These are phyloP conservation scores for Daldinia decipiens DNA, from an alignment of 495 filamentous ascomycete species.

Conservation along the genomic window DNA sequence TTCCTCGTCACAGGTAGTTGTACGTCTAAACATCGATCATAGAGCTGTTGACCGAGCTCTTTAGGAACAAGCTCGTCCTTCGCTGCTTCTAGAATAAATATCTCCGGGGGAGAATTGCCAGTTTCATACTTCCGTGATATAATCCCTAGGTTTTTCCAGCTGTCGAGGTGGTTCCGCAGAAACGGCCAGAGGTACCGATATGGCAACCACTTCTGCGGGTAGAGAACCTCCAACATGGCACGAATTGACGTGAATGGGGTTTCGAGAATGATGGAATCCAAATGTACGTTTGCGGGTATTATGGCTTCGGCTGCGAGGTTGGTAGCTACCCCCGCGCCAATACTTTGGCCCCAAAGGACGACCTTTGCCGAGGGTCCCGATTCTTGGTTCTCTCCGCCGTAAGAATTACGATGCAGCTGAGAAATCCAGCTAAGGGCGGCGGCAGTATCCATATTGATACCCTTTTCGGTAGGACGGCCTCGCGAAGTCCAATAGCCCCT, in stretches of 20 bases:
- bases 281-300: slow-evolving; percentile 41
- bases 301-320: slow-evolving; percentile 54
- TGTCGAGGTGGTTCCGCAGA: slow-evolving; percentile 58
- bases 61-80: slow-evolving; percentile 75
- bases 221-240: slow-evolving; percentile 78
- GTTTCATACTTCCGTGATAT: slow-evolving; percentile 46
- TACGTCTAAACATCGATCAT: slow-evolving; percentile 54
- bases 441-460: slow-evolving; percentile 71
- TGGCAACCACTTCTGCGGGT: slow-evolving; percentile 85
- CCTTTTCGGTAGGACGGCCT: slow-evolving; percentile 72
- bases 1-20: slow-evolving; percentile 52
- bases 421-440: slow-evolving; percentile 68
- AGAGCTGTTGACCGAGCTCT: slow-evolving; percentile 64
- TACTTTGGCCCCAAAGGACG: slow-evolving; percentile 83
- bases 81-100: slow-evolving; percentile 70
- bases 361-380: slow-evolving; percentile 54
- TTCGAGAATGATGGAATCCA: slow-evolving; percentile 72
- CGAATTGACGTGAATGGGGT: slow-evolving; percentile 78
- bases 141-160: slow-evolving; percentile 54
- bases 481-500: slow-evolving; percentile 83
- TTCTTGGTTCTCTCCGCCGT: slow-evolving; percentile 31
- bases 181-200: slow-evolving; percentile 67
- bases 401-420: slow-evolving; percentile 46
- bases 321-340: slow-evolving; percentile 71
- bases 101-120: slow-evolving; percentile 43